Conservation (phyloP, 352 stramenopile species). For the Phytopythium ostracodes region DNA sequence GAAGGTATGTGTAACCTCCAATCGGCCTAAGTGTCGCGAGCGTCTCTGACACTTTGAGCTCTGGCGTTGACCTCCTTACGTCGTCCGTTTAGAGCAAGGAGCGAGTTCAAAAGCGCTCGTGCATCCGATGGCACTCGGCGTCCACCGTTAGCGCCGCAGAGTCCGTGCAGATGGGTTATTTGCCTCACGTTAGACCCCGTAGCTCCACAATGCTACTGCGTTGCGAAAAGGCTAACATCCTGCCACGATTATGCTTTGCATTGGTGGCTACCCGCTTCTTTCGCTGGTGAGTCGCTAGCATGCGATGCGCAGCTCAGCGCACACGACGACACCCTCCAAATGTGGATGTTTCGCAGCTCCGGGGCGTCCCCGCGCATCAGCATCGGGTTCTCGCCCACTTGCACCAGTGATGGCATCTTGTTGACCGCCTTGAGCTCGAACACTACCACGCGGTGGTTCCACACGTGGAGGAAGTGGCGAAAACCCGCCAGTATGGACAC, state of each 20-base stretch:
- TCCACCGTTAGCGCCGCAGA: background rate
- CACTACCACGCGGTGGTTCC: conserved; percentile 11
- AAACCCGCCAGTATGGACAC: conserved; percentile 5
- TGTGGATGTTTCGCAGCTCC: background rate
- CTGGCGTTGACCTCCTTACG: too few species aligned
- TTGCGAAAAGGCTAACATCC: too few species aligned
- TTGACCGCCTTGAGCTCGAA: background rate
- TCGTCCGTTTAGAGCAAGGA: background rate
- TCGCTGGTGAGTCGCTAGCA: too few species aligned
- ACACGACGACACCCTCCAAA: background rate
- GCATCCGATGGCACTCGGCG: background rate
- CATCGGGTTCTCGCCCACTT: background rate
- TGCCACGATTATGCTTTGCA: too few species aligned
- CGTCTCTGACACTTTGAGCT: too few species aligned
- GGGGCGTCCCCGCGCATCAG: conserved; percentile 1
- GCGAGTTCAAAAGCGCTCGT: background rate
- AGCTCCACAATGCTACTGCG: too few species aligned
- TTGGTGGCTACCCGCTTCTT: too few species aligned
- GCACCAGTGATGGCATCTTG: background rate
- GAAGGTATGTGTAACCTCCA: background rate
- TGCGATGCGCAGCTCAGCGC: too few species aligned
- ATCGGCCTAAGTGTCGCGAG: too few species aligned
- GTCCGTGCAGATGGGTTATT: too few species aligned
- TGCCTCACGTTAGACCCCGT: too few species aligned
- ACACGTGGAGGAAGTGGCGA: conserved; percentile 5